Conservation (phyloP, 2,329 filamentous ascomycete species). For the Talaromyces albobiverticillius region DNA sequence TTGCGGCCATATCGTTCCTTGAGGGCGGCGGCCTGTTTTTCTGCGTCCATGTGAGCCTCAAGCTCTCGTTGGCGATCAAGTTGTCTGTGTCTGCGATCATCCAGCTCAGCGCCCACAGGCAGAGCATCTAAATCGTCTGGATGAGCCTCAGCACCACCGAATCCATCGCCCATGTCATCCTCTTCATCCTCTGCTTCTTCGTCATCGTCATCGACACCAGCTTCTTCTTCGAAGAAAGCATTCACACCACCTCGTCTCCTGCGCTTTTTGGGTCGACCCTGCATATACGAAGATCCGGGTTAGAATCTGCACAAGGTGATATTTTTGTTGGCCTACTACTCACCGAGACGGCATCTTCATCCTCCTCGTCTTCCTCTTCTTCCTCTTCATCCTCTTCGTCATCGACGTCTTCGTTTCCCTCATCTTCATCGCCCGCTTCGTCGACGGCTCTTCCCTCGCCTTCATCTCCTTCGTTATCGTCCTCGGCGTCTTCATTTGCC, state of each 20-base stretch:
- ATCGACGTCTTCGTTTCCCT: conserved; percentile 53
- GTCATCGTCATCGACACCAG: conserved; percentile 92
- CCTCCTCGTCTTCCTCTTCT: conserved; percentile 55
- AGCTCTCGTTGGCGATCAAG: conserved; percentile 89
- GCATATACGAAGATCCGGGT: conserved; percentile 12
- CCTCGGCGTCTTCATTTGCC: conserved; percentile 44
- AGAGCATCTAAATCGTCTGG: conserved; percentile 82
- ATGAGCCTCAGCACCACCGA: conserved; percentile 81
- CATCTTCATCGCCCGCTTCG: conserved; percentile 54
- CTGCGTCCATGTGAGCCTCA: conserved; percentile 83
- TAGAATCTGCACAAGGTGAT: neutral
- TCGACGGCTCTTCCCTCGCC: conserved; percentile 47
- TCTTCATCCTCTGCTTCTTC: conserved; percentile 88
- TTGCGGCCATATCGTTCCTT: conserved; percentile 85
- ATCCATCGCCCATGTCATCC: conserved; percentile 74
- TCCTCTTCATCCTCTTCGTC: too few species aligned
- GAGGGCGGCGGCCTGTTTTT: conserved; percentile 84
- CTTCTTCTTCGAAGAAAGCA: conserved; percentile 93
- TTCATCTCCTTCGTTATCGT: conserved; percentile 38
- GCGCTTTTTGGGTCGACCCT: conserved; percentile 76
- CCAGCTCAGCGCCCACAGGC: conserved; percentile 70
- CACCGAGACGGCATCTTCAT: conserved; percentile 58
- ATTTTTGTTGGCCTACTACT: conserved; percentile 18
- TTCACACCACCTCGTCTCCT: conserved; percentile 64
- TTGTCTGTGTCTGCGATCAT: conserved; percentile 90